Base-by-base conservation (phyloP, 2,329 filamentous ascomycete species). In the Aspergillus vadensis region DNA sequence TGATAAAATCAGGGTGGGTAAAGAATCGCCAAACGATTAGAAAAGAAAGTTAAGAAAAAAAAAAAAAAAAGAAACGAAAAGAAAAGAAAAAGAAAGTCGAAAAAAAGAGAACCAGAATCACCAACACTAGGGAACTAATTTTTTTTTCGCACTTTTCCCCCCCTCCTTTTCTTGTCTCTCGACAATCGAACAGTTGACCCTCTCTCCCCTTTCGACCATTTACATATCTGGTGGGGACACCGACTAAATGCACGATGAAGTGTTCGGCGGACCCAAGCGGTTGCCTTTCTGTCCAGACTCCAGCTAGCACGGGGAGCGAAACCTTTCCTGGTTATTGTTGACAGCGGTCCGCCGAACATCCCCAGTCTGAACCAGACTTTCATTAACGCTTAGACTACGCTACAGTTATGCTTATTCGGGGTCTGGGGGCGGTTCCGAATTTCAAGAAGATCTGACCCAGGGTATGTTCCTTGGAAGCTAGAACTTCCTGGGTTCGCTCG, bases 361-460 rank as follows among this genome's bases (percentile, higher is more conserved):
- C 53, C 66, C 65, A 66, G 64, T 48, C 38, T 59, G 67, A 65
- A 69, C 67, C 67, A 65, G 53, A 69, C 60, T 65, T 67, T 67
- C 44, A 41, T 43, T 36, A 41, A 58, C 65, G 65, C 64, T 65
- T 67, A 64, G 59, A 58, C 61, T 63, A 63, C 65, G 65, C 64
- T 68, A 65, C 62, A 52, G 61, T 68, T 69, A 69, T 67, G 65
- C 65, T 69, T 69, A 68, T 69, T 65, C 63, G 47, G 49, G 52
- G 27, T 60, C 61, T 66, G 58, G 54, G 55, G 25, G 17, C 23
- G 17, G 21, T 44, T 36, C 51, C 32, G 32, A 14, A 41, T 38
- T 15, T 25, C 21, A n/a, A 36, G 14, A 12, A n/a, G 32, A 23
- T 53, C 51, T 19, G 51, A 58, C 52, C 61, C 61, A 63, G 61